Conservation (phyloP, 176 grass and related monocot species). For the Triticum dicoccoides region DNA sequence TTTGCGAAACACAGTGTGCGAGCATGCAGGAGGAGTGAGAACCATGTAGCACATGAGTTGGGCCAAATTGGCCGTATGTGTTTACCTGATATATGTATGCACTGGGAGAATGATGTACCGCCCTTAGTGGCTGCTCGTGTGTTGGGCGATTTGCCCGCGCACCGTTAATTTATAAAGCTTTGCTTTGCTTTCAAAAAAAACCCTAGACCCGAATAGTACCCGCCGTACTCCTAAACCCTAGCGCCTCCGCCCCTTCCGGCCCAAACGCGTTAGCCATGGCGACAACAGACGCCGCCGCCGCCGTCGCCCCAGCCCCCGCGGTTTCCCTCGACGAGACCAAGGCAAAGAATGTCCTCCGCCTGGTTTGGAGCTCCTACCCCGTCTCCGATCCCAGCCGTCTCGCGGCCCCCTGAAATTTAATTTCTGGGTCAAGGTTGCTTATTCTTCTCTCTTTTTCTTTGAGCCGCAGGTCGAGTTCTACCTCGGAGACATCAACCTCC, state of each 20-base stretch:
- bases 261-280: constrained; percentile 37
- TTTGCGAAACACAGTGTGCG: no score
- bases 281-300: not conserved
- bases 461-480: constrained; percentile 81
- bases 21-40: no score
- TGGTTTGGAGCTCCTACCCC: constrained; percentile 31
- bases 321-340: constrained; percentile 57
- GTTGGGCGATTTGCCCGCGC: no score
- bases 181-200: no score
- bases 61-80: no score
- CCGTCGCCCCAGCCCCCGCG: constrained; percentile 12
- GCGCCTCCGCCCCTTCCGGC: not conserved
- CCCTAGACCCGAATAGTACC: not conserved
- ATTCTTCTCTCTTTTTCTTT: not conserved
- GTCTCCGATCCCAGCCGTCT: not conserved
- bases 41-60: no score
- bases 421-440: not conserved
- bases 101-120: no score
- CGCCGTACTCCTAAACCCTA: constrained; percentile 50
- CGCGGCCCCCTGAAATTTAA: not conserved
- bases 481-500: constrained; percentile 92
- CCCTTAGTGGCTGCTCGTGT: no score
- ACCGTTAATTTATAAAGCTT: no score
- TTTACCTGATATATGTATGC: no score
- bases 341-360: constrained; percentile 57